Percentiles rank a stretch among this genome's conserved stretches.
These are phyloP conservation scores for Clarireedia paspali DNA, from an alignment of 2,329 filamentous ascomycete genomes.

Conservation along the genomic window DNA sequence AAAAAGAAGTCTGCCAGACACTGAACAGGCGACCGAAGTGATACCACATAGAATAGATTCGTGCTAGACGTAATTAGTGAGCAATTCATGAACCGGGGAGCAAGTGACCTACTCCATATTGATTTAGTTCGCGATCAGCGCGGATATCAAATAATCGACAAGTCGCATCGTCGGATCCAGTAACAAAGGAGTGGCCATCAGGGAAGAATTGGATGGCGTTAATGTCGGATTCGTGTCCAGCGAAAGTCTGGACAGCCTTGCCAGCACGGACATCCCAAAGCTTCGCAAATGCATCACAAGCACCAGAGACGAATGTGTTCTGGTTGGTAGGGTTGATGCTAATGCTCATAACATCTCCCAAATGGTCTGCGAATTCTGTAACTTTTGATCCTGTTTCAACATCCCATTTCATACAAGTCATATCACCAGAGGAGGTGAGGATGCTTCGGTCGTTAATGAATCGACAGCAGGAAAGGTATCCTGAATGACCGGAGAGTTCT, in stretches of 20 bases:
- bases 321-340: conserved; percentile 99
- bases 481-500: conserved; percentile 92
- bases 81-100: conserved; percentile 7
- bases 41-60: conserved; percentile 97
- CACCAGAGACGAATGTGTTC: conserved; percentile 98
- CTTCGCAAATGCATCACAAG: conserved; percentile 97
- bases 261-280: conserved; percentile 98
- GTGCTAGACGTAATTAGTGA: conserved; percentile 50
- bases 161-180: conserved; percentile 93
- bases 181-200: conserved; percentile 96
- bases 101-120: conserved; percentile 51
- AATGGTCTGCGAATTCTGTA: conserved; percentile 95
- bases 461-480: conserved; percentile 95
- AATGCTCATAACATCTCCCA: conserved; percentile 99
- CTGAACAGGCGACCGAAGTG: conserved; percentile 95
- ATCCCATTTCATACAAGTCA: conserved; percentile 99
- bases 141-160: conserved; percentile 97
- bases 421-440: conserved; percentile 94
- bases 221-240: conserved; percentile 97
- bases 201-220: conserved; percentile 99
- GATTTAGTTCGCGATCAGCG: conserved; percentile 72
- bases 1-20: conserved; percentile 90
- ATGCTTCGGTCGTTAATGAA: conserved; percentile 99
- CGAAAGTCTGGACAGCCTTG: conserved; percentile 97
- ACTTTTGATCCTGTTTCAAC: conserved; percentile 96